Evolutionary conservation across 1,139 yeast species (phyloP).

Genomic region (Yamadazyma triangularis): DNA sequence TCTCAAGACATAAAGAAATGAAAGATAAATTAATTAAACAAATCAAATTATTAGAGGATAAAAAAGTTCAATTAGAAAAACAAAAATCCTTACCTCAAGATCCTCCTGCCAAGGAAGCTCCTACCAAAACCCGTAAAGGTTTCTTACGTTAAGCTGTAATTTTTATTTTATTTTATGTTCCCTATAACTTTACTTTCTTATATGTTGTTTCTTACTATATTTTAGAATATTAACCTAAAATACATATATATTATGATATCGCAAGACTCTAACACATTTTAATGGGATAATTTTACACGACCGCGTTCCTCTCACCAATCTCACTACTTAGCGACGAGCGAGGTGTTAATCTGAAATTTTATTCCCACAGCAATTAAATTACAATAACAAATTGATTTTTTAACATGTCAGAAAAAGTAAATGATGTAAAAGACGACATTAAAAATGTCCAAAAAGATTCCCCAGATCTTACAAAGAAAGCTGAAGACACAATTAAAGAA

Average conservation of each 20-base stretch:
- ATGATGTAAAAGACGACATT: no score
- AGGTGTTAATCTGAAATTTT: no score
- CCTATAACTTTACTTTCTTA: no score
- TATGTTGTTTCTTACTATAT: no score
- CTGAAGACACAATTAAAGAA: neutral
- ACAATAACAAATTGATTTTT: neutral
- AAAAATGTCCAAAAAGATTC: no score
- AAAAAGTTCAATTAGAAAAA: constrained; percentile 77
- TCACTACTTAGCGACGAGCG: no score
- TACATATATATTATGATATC: no score
- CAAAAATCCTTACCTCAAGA: constrained; percentile 56
- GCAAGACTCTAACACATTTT: no score
- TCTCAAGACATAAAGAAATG: constrained; percentile 95
- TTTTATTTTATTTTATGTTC: constrained; percentile 1
- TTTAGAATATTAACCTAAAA: no score
- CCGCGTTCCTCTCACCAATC: no score
- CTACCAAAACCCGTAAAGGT: constrained; percentile 49
- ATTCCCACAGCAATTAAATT: neutral
- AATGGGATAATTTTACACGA: no score
- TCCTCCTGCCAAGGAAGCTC: constrained; percentile 47
- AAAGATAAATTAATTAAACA: constrained; percentile 89
- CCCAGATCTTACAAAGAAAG: no score
- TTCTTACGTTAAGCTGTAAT: constrained; percentile 46
- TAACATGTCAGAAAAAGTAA: neutral
- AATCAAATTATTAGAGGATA: constrained; percentile 84